Evolutionary conservation across 2,329 filamentous ascomycete species (phyloP).

Genomic region (Cladorrhinum sp.): DNA sequence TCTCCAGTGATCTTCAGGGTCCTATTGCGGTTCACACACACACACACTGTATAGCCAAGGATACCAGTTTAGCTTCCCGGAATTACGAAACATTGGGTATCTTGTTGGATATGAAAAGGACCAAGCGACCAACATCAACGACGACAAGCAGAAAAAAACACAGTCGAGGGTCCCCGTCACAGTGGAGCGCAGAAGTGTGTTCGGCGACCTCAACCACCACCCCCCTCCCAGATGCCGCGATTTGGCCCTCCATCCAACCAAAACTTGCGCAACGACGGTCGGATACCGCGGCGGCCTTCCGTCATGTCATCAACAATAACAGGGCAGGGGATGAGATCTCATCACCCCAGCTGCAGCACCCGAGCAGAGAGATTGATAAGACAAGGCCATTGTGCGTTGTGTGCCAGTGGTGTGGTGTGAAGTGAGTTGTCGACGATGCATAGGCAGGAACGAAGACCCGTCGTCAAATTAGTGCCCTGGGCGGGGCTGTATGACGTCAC

Average conservation of each 20-base stretch:
- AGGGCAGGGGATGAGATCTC: no score
- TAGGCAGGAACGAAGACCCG: background rate
- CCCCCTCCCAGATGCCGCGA: no score
- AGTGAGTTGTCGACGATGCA: background rate
- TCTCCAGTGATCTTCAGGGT: slow-evolving; percentile 18
- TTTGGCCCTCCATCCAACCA: background rate
- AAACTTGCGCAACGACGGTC: background rate
- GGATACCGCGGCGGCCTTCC: background rate
- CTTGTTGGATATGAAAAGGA: background rate
- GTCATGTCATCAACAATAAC: background rate
- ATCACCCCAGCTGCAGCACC: no score
- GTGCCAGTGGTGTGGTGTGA: background rate
- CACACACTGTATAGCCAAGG: background rate
- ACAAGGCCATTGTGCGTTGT: background rate
- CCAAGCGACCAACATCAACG: background rate
- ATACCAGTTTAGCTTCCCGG: background rate
- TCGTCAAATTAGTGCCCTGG: background rate
- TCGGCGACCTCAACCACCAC: slow-evolving; percentile 4
- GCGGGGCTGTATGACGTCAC: background rate
- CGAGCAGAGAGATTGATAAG: background rate
- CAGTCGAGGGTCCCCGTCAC: background rate
- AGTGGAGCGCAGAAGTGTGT: slow-evolving; percentile 5
- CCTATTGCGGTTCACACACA: slow-evolving; percentile 2
- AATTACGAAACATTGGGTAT: background rate
- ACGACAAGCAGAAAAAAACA: background rate